Percentiles rank a stretch among this genome's conserved stretches.
These are phyloP conservation scores for Angophora floribunda DNA, from an alignment of 345 rosid genomes.

Conservation along the genomic window DNA sequence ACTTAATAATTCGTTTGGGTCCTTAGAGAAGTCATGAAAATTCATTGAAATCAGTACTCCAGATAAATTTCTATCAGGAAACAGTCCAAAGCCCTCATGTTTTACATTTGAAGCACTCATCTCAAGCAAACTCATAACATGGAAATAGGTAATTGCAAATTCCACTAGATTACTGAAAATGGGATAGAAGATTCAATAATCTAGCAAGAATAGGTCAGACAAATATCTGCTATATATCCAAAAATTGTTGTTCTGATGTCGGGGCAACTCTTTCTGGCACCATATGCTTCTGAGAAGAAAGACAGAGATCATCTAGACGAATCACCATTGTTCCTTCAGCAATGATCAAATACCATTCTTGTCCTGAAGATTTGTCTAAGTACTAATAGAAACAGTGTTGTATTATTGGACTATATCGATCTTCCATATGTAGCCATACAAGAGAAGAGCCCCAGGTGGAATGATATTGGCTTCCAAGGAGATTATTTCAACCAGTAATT, in stretches of 20 bases:
- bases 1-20: neutral
- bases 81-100: neutral
- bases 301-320: neutral
- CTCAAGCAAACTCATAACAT: neutral
- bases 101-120: neutral
- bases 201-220: neutral
- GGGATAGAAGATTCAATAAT: neutral
- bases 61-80: neutral
- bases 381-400: neutral
- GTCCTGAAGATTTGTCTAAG: neutral
- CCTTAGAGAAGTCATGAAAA: neutral
- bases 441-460: neutral
- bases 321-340: neutral
- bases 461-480: neutral
- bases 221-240: neutral
- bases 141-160: neutral
- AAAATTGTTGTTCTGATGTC: neutral
- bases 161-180: neutral
- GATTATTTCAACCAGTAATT: neutral
- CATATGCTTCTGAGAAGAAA: neutral
- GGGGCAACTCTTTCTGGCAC: neutral
- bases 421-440: neutral
- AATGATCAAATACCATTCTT: neutral
- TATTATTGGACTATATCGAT: neutral
- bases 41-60: neutral